Conservation (phyloP, 192 early-diverging fungal genomes). For the Backusella westeae region DNA sequence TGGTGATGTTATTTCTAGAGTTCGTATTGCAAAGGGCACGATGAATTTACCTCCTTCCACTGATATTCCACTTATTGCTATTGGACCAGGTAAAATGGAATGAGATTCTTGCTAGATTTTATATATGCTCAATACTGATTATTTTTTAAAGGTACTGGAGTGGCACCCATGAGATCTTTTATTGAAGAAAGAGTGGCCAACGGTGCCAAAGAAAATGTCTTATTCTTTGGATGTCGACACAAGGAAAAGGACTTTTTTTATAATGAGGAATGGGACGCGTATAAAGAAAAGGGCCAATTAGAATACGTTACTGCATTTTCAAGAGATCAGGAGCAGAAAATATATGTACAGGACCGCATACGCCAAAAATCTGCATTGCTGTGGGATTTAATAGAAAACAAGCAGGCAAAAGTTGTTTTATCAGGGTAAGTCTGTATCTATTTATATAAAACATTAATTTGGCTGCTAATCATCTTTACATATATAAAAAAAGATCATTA, state of each 20-base stretch:
- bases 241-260: constrained; percentile 74
- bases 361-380: constrained; percentile 53
- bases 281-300: constrained; percentile 49
- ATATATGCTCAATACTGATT: background rate
- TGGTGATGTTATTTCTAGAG: constrained; percentile 36
- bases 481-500: constrained; percentile 49
- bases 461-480: background rate
- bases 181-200: constrained; percentile 52
- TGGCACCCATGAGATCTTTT: constrained; percentile 90
- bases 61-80: constrained; percentile 64
- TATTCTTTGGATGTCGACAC: constrained; percentile 88
- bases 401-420: constrained; percentile 62
- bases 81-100: constrained; percentile 67
- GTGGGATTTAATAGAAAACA: constrained; percentile 60
- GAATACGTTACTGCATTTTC: constrained; percentile 81
- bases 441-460: too few relatives aligned
- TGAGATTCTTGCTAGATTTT: background rate
- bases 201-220: constrained; percentile 58
- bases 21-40: constrained; percentile 63
- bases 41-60: constrained; percentile 61
- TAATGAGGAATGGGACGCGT: constrained; percentile 58
- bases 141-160: constrained; percentile 67
- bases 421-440: constrained; percentile 52
- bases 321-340: constrained; percentile 76
- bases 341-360: constrained; percentile 82